phyloP scores from a whole-genome alignment of 176 grass and related monocot genomes.

The Aechmea fasciata region DNA sequence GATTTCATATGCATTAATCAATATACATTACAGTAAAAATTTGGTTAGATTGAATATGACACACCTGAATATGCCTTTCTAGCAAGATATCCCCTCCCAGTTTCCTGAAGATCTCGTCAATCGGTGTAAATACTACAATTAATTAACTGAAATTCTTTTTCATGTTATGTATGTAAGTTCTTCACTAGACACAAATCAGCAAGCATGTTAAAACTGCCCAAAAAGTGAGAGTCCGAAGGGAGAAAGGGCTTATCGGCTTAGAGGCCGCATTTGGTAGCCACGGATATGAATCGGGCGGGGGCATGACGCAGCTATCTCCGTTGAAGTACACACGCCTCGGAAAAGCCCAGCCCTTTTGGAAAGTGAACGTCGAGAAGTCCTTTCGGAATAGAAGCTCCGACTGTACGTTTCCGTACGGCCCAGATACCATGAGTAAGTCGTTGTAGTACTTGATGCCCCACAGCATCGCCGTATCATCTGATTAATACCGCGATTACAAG shows the following conservation, averaged over 20 bases:
- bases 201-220: slow-evolving; percentile 28
- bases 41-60: slow-evolving; percentile 10
- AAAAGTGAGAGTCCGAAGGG: slow-evolving; percentile 13
- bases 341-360: slow-evolving; percentile 61
- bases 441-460: slow-evolving; percentile 76
- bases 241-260: slow-evolving; percentile 8
- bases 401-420: slow-evolving; percentile 59
- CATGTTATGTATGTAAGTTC: slow-evolving; percentile 3
- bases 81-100: slow-evolving; percentile 2
- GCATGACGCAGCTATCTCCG: slow-evolving; percentile 67
- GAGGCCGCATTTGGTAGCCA: slow-evolving; percentile 39
- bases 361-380: slow-evolving; percentile 35
- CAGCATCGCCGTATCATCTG: slow-evolving; percentile 75
- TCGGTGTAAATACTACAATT: neutral
- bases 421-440: slow-evolving; percentile 51
- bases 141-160: neutral
- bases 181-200: slow-evolving; percentile 11
- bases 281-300: slow-evolving; percentile 50
- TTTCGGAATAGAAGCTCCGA: slow-evolving; percentile 56
- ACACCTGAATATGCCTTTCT: slow-evolving; percentile 6
- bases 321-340: slow-evolving; percentile 74
- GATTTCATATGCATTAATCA: neutral
- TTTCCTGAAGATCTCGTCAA: neutral
- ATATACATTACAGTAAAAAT: slow-evolving; percentile 2
- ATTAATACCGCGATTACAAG: neutral